phyloP scores from a whole-genome alignment of 371 early-diverging fungal genomes.

The Entomophthora muscae region DNA sequence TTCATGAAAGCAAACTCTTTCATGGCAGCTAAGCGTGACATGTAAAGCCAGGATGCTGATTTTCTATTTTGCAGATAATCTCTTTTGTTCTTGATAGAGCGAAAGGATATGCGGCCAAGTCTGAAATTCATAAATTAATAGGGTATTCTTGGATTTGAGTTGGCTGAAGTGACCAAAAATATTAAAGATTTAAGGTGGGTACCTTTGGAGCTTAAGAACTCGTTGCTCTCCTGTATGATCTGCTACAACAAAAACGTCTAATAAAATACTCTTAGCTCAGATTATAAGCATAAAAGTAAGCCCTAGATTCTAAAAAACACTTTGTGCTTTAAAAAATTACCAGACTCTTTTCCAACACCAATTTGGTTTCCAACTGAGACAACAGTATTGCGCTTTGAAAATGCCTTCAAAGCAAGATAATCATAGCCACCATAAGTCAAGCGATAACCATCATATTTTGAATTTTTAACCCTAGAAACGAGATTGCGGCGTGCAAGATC shows the following conservation, averaged over 20 bases:
- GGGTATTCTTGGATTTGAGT: no score
- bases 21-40: conserved; percentile 89
- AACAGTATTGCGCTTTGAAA: conserved; percentile 75
- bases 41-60: conserved; percentile 94
- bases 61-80: conserved; percentile 87
- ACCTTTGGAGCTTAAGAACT: conserved; percentile 84
- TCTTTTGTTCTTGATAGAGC: conserved; percentile 93
- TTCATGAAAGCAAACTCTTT: conserved; percentile 98
- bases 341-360: conserved; percentile 99
- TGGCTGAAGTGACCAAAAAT: no score
- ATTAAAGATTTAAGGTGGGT: no score
- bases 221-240: conserved; percentile 71
- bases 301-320: no score
- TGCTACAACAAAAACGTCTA: conserved; percentile 88
- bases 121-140: conserved; percentile 19
- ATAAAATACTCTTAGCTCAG: no score
- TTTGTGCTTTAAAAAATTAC: no score
- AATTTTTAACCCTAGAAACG: conserved; percentile 68
- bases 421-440: conserved; percentile 99
- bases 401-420: conserved; percentile 91
- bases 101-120: conserved; percentile 93
- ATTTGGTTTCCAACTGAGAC: conserved; percentile 96
- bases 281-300: no score
- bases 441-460: conserved; percentile 91
- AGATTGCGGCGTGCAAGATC: conserved; percentile 76